Evolutionary conservation across 148 eudicot genomes (phyloP), one percentile per base, ranked within the genome.

Genomic region (Beta vulgaris): DNA sequence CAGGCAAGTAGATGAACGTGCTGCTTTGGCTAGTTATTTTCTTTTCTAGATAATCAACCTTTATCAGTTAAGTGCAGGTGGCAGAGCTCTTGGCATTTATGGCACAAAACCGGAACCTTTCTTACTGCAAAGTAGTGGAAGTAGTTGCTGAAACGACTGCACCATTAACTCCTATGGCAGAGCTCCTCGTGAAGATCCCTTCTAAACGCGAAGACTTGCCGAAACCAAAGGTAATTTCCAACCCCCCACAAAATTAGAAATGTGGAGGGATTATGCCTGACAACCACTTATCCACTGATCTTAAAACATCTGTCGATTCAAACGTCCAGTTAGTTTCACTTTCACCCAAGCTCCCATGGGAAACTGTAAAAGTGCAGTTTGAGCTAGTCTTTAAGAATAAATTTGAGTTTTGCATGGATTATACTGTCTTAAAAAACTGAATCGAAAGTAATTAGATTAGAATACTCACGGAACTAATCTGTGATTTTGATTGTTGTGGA

Each of bases 131-230:
- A 80, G 85, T 88, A 40, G 90, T 93, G 55, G 98, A 93, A 86
- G 96, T 85, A 74, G 74, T 93, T 84, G 97, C 97, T 71, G 97
- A 91, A 85, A 93, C 93, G 63, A 88, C 97, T 66, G 93, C 92
- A 29, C 93, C 97, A 25, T 82, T 93, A 75, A 83, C 86, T 73
- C 97, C 97, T 54, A 75, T 89, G 82, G 91, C 79, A 8, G 88
- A 88, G 48, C 97, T 93, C 62, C 93, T 93, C 39, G 74, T 55
- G 29, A 87, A 85, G 81, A 88, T 93, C 51, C 98, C 98, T 57
- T 82, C 98, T 59, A 79, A 87, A 79, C 82, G 89, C 7, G 76
- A 71, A 73, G 81, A 84, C 57, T 34, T 81, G 49, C 60, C 49
- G 69, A 80, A 80, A 63, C 54, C 82, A 64, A 75, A 85, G 91